Evolutionary conservation across 202 grass and related monocot species (phyloP).

Genomic region (Elaeis oleifera): DNA sequence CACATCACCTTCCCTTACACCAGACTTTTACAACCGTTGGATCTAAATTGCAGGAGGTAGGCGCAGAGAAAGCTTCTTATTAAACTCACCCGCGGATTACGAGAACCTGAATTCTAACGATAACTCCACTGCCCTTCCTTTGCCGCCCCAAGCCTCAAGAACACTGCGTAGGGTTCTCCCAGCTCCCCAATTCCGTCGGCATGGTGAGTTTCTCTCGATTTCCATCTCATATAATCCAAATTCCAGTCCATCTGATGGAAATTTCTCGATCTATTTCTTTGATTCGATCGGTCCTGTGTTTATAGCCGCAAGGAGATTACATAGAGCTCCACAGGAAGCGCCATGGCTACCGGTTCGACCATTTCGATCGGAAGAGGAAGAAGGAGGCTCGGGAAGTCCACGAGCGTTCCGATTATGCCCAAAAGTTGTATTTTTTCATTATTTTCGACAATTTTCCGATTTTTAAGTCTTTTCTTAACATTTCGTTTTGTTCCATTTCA

Average conservation of each 20-base stretch:
- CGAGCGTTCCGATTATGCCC: conserved; percentile 40
- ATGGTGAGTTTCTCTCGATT: conserved; percentile 26
- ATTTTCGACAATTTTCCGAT: no score
- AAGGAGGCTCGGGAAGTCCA: conserved; percentile 67
- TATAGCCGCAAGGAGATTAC: conserved; percentile 76
- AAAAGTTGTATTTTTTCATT: conserved; percentile 31
- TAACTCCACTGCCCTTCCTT: no score
- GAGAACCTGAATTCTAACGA: no score
- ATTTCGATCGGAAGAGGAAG: conserved; percentile 77
- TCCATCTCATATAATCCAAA: not conserved
- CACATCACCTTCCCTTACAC: no score
- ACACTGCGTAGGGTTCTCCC: conserved; percentile 21
- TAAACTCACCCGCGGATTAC: no score
- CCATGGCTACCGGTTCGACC: conserved; percentile 59
- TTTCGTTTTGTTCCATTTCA: no score
- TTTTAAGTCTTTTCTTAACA: no score
- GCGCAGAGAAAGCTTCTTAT: no score
- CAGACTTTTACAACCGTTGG: no score
- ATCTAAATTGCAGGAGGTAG: no score
- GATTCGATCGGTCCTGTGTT: not conserved
- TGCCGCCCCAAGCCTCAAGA: no score
- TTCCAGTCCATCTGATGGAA: no score
- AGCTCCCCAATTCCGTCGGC: not conserved
- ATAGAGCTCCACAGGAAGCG: conserved; percentile 86
- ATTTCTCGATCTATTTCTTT: not conserved